phyloP scores from a whole-genome alignment of 331 rosid species.

The Saraca asoca region DNA sequence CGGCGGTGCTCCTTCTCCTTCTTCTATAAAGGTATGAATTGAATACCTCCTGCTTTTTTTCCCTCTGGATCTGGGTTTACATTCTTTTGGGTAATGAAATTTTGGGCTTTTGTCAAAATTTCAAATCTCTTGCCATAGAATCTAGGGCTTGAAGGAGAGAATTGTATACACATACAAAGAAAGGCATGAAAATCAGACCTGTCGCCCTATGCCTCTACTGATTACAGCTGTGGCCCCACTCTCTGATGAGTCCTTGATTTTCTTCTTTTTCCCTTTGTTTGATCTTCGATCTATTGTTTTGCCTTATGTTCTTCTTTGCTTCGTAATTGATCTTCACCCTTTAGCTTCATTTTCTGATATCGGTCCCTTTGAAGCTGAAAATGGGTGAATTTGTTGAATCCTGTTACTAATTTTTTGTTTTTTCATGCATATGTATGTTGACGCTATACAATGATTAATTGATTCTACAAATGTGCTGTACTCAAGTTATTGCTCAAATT shows the following conservation, averaged over 20 bases:
- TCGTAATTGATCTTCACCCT: background rate
- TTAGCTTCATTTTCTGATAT: background rate
- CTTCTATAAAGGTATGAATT: too few relatives aligned
- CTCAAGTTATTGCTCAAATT: background rate
- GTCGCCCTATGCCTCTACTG: conserved; percentile 41
- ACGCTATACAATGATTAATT: conserved; percentile 13
- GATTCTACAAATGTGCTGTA: conserved; percentile 13
- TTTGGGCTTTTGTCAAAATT: too few relatives aligned
- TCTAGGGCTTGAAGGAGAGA: conserved; percentile 21
- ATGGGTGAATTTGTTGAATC: conserved; percentile 23
- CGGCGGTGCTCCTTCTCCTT: too few relatives aligned
- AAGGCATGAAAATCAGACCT: conserved; percentile 31
- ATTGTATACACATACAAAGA: conserved; percentile 1
- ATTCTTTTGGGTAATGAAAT: too few relatives aligned
- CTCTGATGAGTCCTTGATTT: conserved; percentile 29
- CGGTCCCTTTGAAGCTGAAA: background rate
- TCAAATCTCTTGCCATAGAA: too few relatives aligned
- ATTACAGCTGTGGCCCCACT: conserved; percentile 38
- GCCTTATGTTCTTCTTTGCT: background rate
- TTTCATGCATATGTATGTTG: conserved; percentile 6
- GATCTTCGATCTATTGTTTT: conserved; percentile 32
- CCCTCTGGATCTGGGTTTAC: too few relatives aligned
- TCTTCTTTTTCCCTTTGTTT: background rate
- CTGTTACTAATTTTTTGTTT: background rate
- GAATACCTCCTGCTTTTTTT: too few relatives aligned